phyloP scores from a whole-genome alignment of 306 rosid genomes.

The Glycine soja region DNA sequence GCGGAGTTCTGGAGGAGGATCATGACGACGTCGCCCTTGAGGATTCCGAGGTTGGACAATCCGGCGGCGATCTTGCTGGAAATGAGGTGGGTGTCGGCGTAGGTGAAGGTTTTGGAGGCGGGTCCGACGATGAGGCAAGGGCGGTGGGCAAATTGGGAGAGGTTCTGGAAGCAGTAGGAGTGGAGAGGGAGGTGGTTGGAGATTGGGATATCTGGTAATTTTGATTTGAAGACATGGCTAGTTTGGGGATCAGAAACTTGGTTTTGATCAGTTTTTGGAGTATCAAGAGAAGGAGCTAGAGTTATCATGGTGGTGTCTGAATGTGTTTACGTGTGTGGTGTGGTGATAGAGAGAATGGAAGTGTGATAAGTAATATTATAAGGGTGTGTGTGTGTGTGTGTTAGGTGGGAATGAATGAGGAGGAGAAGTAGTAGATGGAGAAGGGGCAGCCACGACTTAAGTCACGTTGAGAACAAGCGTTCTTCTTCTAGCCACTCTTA shows the following conservation, averaged over 20 bases:
- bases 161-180: constrained; percentile 64
- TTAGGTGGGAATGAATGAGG: constrained; percentile 40
- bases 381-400: constrained; percentile 31
- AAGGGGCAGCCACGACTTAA: not conserved
- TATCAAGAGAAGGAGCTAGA: constrained; percentile 58
- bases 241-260: not conserved
- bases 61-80: constrained; percentile 61
- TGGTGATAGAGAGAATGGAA: not conserved
- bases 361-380: too few species aligned
- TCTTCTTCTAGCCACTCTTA: constrained; percentile 41
- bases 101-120: constrained; percentile 58
- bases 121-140: constrained; percentile 78
- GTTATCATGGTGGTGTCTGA: constrained; percentile 58
- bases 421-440: not conserved
- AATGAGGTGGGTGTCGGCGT: constrained; percentile 56
- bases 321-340: too few species aligned
- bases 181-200: constrained; percentile 81
- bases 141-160: constrained; percentile 52
- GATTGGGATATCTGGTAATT: constrained; percentile 73
- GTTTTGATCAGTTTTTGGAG: constrained; percentile 18
- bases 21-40: constrained; percentile 76
- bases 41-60: constrained; percentile 60
- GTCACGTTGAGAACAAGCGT: constrained; percentile 19
- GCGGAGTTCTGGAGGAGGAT: constrained; percentile 77
- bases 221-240: constrained; percentile 63